Conservation (phyloP, 2,329 filamentous ascomycete species). For the Macrophomina phaseolina region DNA sequence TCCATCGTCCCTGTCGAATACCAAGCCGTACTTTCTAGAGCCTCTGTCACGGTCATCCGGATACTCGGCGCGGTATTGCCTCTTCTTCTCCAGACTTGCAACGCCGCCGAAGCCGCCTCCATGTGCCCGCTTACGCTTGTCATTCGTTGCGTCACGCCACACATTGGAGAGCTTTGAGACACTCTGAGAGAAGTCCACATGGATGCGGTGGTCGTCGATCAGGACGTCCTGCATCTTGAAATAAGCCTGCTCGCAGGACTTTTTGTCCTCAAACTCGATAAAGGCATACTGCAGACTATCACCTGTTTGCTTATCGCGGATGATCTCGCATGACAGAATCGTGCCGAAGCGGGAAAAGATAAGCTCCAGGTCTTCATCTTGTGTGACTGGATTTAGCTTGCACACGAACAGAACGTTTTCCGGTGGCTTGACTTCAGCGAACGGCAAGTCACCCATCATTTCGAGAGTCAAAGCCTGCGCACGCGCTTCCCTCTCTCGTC, state of each 20-base stretch:
- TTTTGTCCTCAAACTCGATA: constrained; percentile 93
- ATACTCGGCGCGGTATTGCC: constrained; percentile 78
- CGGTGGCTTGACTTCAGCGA: constrained; percentile 95
- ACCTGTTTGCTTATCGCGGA: constrained; percentile 89
- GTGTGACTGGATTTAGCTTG: constrained; percentile 96
- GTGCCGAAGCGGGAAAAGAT: constrained; percentile 97
- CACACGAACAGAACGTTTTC: constrained; percentile 98
- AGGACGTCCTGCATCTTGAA: constrained; percentile 99
- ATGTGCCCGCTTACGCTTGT: constrained; percentile 69
- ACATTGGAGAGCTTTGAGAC: constrained; percentile 84
- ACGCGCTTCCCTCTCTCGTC: constrained; percentile 87
- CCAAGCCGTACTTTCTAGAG: constrained; percentile 73
- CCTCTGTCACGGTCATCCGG: constrained; percentile 39
- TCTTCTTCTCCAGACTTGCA: constrained; percentile 82
- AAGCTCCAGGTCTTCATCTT: constrained; percentile 90
- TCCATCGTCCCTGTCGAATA: constrained; percentile 77
- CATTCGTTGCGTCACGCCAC: constrained; percentile 86
- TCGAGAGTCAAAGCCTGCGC: constrained; percentile 94
- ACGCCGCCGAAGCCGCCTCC: constrained; percentile 91
- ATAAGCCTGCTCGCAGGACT: constrained; percentile 91
- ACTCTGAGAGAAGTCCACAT: constrained; percentile 98
- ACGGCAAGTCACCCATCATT: constrained; percentile 96
- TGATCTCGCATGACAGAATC: constrained; percentile 94
- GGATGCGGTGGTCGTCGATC: constrained; percentile 96
- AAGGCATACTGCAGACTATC: constrained; percentile 98